Evolutionary conservation across 805 yeast species (phyloP).

Genomic region (Ogataea nitratoaversa): DNA sequence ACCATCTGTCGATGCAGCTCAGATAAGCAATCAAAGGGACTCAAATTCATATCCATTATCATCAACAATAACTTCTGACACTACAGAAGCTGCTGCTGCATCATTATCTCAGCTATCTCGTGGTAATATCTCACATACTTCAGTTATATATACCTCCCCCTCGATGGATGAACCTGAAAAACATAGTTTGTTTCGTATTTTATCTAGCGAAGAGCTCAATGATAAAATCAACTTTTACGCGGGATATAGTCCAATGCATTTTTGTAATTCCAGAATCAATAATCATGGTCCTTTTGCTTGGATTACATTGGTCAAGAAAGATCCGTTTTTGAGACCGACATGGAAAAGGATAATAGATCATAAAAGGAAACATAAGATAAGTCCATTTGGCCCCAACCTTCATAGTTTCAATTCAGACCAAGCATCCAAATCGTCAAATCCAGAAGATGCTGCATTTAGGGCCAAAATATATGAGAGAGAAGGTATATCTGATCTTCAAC

Average conservation of each 20-base stretch:
- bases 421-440: not conserved
- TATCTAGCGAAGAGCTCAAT: constrained; percentile 22
- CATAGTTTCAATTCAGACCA: too few relatives aligned
- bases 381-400: not conserved
- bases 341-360: constrained; percentile 28
- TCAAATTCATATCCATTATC: not conserved
- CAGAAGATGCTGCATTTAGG: constrained; percentile 24
- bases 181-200: not conserved
- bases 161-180: not conserved
- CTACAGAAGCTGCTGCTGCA: not conserved
- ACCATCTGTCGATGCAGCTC: not conserved
- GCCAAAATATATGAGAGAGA: constrained; percentile 33
- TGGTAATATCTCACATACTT: not conserved
- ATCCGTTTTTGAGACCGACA: constrained; percentile 34
- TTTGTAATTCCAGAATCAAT: constrained; percentile 37
- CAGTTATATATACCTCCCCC: not conserved
- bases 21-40: not conserved
- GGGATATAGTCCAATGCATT: constrained; percentile 40
- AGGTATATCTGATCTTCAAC: constrained; percentile 36
- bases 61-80: not conserved
- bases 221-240: constrained; percentile 39
- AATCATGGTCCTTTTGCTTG: constrained; percentile 53
- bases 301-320: constrained; percentile 44
- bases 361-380: constrained; percentile 18
- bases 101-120: not conserved